Evolutionary conservation across 78 protist species (phyloP).

Genomic region (Monosiga brevicollis): DNA sequence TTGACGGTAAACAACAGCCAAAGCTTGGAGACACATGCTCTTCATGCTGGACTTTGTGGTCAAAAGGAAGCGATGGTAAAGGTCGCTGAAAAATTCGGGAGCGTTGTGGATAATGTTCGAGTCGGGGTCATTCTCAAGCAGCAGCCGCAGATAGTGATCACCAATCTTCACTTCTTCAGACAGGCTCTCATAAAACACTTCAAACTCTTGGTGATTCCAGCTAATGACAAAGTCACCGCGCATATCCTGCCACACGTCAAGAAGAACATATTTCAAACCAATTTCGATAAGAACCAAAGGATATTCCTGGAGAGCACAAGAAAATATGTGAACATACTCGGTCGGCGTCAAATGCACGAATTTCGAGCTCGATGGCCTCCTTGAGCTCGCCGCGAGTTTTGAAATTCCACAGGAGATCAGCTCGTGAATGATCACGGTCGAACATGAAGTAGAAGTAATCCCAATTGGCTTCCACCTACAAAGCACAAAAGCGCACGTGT

Average conservation of each 20-base stretch:
- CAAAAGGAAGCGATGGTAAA: conserved; percentile 72
- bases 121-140: conserved; percentile 37
- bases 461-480: conserved; percentile 47
- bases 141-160: conserved; percentile 53
- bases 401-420: conserved; percentile 80
- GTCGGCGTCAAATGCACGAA: conserved; percentile 33
- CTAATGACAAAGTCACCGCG: conserved; percentile 12
- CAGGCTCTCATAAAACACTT: conserved; percentile 51
- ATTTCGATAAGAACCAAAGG: not conserved
- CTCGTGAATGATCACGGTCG: conserved; percentile 53
- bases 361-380: conserved; percentile 58
- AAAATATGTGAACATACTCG: not conserved
- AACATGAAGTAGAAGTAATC: conserved; percentile 36
- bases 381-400: conserved; percentile 75
- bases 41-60: conserved; percentile 19
- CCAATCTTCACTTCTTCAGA: conserved; percentile 58
- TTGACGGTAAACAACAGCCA: conserved; percentile 58
- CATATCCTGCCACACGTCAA: not conserved
- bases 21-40: conserved; percentile 53
- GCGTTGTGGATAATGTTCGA: conserved; percentile 16
- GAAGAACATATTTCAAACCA: not conserved
- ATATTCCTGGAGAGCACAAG: not conserved
- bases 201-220: conserved; percentile 76
- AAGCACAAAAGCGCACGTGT: too few species aligned
- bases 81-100: conserved; percentile 51